A percentile compares a stretch with the other conserved stretches of the same genome.
Conservation (phyloP, 2,329 filamentous ascomycete genomes). For the Penicillium verrucosum region DNA sequence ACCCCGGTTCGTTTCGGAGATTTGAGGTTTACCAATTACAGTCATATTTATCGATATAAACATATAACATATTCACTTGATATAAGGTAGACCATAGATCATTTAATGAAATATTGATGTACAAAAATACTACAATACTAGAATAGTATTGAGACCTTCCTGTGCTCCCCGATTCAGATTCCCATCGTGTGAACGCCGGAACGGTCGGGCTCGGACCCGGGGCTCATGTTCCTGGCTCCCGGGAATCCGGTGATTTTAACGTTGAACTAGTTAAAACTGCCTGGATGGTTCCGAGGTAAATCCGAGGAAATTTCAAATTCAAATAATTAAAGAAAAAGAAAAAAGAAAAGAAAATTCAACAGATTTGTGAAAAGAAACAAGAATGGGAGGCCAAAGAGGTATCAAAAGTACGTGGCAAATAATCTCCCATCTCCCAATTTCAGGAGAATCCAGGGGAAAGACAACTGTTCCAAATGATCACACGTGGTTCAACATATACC, state of each 20-base stretch:
- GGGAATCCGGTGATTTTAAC: slow-evolving; percentile 1
- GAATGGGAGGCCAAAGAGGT: neutral
- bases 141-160: neutral
- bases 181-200: slow-evolving; percentile 4
- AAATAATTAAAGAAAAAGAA: neutral
- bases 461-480: neutral
- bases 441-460: neutral
- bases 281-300: neutral
- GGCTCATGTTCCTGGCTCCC: slow-evolving; percentile 13
- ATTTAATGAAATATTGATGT: neutral
- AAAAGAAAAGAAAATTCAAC: neutral
- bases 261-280: neutral
- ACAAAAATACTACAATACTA: neutral
- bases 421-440: neutral
- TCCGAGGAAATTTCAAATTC: neutral
- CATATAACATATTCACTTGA: neutral
- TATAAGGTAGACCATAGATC: neutral
- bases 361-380: neutral
- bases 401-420: slow-evolving; percentile 5
- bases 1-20: neutral
- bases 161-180: neutral
- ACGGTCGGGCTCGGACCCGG: slow-evolving; percentile 6
- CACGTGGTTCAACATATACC: neutral
- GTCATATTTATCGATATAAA: too few relatives aligned
- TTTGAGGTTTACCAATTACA: neutral